These are phyloP conservation scores for Saccharomyces hybrid DNA, from an alignment of 1,139 yeast genomes.

Conservation along the genomic window DNA sequence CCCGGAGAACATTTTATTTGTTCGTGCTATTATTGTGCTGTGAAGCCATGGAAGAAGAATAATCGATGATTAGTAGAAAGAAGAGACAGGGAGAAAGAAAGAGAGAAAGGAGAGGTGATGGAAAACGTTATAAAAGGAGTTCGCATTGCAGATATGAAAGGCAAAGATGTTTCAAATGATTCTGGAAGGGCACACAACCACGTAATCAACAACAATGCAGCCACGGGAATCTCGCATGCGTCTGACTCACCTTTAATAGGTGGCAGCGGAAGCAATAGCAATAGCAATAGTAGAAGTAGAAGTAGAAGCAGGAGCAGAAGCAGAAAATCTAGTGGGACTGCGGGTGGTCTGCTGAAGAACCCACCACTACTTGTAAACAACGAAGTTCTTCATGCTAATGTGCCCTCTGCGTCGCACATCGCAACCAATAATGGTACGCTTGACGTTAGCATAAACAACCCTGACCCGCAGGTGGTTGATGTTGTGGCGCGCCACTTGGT, in stretches of 20 bases:
- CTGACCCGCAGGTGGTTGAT: slow-evolving; percentile 48
- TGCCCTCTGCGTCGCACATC: neutral
- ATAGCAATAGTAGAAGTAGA: neutral
- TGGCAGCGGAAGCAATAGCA: neutral
- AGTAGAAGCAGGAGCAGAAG: too few species aligned
- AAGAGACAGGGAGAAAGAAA: neutral
- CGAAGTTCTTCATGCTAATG: neutral
- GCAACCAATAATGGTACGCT: neutral
- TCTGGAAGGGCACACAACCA: neutral
- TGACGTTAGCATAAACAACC: slow-evolving; percentile 40
- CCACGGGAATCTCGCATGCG: neutral
- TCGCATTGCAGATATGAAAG: neutral
- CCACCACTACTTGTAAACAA: neutral
- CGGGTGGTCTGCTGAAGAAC: neutral
- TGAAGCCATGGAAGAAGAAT: neutral
- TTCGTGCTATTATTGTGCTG: neutral
- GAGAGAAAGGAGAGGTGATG: neutral
- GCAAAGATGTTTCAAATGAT: neutral
- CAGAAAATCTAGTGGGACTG: neutral
- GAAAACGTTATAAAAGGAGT: neutral
- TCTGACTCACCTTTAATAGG: neutral
- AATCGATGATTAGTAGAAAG: neutral
- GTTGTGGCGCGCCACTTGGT: slow-evolving; percentile 54
- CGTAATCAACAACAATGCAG: neutral
- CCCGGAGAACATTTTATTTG: neutral